Conservation (phyloP, 441 rosid species). For the Raphanus hybrid region DNA sequence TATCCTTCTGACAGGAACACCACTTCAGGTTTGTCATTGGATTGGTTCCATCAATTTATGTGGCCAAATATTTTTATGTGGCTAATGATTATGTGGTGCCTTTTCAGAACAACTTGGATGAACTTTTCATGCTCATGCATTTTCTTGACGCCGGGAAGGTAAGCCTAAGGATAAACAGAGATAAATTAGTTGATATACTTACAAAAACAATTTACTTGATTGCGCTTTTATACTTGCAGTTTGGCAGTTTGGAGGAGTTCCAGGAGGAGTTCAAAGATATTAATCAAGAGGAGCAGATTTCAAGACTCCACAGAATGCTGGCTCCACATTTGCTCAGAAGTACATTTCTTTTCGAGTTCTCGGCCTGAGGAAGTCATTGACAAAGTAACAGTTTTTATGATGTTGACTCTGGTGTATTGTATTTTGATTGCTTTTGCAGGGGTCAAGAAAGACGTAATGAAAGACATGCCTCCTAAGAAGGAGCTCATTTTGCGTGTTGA, state of each 20-base stretch:
- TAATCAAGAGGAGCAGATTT: slow-evolving; percentile 97
- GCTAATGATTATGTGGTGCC: slow-evolving; percentile 41
- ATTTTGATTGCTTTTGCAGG: slow-evolving; percentile 52
- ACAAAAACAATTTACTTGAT: slow-evolving; percentile 25
- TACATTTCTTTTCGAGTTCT: slow-evolving; percentile 37
- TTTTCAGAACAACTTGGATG: slow-evolving; percentile 98
- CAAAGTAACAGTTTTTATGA: not conserved
- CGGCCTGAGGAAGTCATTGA: not conserved
- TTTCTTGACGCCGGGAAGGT: slow-evolving; percentile 99
- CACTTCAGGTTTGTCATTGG: slow-evolving; percentile 81
- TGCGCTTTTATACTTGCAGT: slow-evolving; percentile 58
- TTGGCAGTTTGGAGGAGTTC: slow-evolving; percentile 96
- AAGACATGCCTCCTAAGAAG: slow-evolving; percentile 97
- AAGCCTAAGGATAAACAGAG: slow-evolving; percentile 32
- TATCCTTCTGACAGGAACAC: slow-evolving; percentile 98
- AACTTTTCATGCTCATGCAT: slow-evolving; percentile 99
- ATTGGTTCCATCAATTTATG: slow-evolving; percentile 18
- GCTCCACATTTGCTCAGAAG: slow-evolving; percentile 97
- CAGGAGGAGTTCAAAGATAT: slow-evolving; percentile 98
- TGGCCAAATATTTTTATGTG: slow-evolving; percentile 16
- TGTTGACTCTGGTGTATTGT: slow-evolving; percentile 21
- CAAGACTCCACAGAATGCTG: slow-evolving; percentile 95
- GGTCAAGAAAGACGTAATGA: slow-evolving; percentile 99
- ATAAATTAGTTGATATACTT: slow-evolving; percentile 17
- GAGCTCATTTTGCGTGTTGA: slow-evolving; percentile 98